Evolutionary conservation across 768 basidiomycete species (phyloP).

Genomic region (Termitomyces sp.): DNA sequence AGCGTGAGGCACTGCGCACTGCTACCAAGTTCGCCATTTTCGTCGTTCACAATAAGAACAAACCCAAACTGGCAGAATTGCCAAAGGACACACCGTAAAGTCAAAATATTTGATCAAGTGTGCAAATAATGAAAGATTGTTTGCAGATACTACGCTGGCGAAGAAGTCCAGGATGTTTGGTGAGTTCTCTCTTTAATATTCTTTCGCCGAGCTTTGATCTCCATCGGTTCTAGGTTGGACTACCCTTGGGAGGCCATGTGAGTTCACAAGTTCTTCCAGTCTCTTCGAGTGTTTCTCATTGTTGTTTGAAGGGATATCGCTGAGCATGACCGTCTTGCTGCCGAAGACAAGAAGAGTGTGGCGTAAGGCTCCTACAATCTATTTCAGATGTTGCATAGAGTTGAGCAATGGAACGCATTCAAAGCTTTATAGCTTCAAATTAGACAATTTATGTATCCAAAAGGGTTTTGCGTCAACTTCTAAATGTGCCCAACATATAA

Average conservation of each 20-base stretch:
- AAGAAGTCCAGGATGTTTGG: slow-evolving; percentile 71
- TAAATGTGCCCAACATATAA: neutral
- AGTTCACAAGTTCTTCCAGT: slow-evolving; percentile 20
- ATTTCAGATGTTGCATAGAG: neutral
- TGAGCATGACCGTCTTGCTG: slow-evolving; percentile 64
- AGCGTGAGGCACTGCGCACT: slow-evolving; percentile 60
- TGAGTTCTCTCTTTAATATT: slow-evolving; percentile 26
- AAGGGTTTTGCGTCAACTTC: neutral
- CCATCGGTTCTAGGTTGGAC: slow-evolving; percentile 53
- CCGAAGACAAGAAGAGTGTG: slow-evolving; percentile 27
- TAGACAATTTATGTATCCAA: neutral
- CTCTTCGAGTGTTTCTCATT: neutral
- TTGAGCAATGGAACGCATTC: neutral
- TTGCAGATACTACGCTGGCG: slow-evolving; percentile 70
- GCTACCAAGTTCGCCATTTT: slow-evolving; percentile 86
- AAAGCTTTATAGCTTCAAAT: neutral
- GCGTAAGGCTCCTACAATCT: neutral
- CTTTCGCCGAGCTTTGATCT: neutral
- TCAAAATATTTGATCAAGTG: slow-evolving; percentile 2
- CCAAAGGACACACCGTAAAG: slow-evolving; percentile 60
- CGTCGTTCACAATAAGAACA: slow-evolving; percentile 93
- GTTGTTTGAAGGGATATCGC: slow-evolving; percentile 58
- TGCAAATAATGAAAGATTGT: slow-evolving; percentile 21
- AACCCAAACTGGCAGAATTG: slow-evolving; percentile 75
- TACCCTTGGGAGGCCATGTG: slow-evolving; percentile 82